A percentile compares a stretch with the other conserved stretches of the same genome.
Conservation (phyloP, 148 eudicot species). For the Rhododendron vialii region DNA sequence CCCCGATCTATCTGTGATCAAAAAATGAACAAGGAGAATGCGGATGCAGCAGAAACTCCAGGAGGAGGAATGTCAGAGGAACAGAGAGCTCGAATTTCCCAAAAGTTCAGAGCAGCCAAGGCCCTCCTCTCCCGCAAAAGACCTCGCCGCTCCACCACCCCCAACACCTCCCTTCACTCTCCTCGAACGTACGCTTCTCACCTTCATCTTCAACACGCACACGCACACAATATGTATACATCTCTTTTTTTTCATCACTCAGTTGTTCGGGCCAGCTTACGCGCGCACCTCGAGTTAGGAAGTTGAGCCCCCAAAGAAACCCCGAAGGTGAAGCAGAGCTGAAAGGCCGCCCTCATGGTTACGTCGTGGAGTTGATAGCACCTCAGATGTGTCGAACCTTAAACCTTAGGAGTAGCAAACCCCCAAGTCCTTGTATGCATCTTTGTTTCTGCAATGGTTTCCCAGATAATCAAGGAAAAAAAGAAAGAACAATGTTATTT, state of each 20-base stretch:
- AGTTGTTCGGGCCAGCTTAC: no score
- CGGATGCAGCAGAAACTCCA: neutral
- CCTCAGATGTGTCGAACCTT: neutral
- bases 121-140: conserved; percentile 72
- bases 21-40: conserved; percentile 31
- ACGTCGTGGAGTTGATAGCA: neutral
- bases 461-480: neutral
- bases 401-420: neutral
- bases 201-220: neutral
- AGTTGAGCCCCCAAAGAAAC: no score
- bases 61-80: conserved; percentile 42
- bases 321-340: no score
- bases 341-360: no score
- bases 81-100: conserved; percentile 70
- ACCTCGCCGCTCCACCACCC: conserved; percentile 26
- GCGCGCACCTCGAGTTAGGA: no score
- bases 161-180: conserved; percentile 13
- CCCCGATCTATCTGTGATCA: neutral
- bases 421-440: neutral
- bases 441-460: neutral
- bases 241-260: no score
- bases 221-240: neutral
- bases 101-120: conserved; percentile 71
- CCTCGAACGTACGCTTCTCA: conserved; percentile 17
- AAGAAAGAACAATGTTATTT: neutral